Conservation (phyloP, 163 green algal genomes). For the Scenedesmus sp. region DNA sequence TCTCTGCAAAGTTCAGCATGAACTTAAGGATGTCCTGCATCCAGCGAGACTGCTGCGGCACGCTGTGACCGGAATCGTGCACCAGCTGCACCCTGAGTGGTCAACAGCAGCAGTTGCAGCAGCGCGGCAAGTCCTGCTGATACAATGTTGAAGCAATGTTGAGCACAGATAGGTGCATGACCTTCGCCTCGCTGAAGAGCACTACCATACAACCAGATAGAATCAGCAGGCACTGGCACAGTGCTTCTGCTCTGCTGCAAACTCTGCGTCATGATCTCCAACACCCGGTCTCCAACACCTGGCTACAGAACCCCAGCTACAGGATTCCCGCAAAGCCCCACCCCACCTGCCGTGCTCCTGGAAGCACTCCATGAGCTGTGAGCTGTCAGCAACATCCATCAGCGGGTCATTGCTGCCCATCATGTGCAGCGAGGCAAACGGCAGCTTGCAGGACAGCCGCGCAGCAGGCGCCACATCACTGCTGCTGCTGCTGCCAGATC, state of each 20-base stretch:
- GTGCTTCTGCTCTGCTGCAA: too few species aligned
- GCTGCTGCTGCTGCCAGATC: slow-evolving; percentile 27
- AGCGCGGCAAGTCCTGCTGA: background rate
- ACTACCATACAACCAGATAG: too few species aligned
- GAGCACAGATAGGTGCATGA: too few species aligned
- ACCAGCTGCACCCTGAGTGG: slow-evolving; percentile 35
- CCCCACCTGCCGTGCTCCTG: slow-evolving; percentile 38
- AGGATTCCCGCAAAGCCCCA: background rate
- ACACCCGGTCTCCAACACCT: too few species aligned
- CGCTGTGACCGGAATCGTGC: slow-evolving; percentile 59
- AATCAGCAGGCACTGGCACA: too few species aligned
- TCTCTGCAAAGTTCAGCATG: slow-evolving; percentile 48
- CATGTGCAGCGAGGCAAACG: slow-evolving; percentile 61
- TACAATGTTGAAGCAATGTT: background rate
- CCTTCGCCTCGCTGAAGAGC: too few species aligned
- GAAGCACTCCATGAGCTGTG: slow-evolving; percentile 55
- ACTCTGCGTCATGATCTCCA: too few species aligned
- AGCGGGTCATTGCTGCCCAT: slow-evolving; percentile 55
- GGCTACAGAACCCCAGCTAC: too few species aligned
- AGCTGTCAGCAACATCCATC: slow-evolving; percentile 49
- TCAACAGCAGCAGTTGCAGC: background rate
- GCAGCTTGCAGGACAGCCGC: slow-evolving; percentile 20
- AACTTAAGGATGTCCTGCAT: slow-evolving; percentile 32
- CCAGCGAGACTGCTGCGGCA: slow-evolving; percentile 62
- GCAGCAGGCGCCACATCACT: background rate